A percentile compares a stretch with the other conserved stretches of the same genome.
Conservation (phyloP, 2,329 filamentous ascomycete genomes). For the Ceratocystis colombiana region DNA sequence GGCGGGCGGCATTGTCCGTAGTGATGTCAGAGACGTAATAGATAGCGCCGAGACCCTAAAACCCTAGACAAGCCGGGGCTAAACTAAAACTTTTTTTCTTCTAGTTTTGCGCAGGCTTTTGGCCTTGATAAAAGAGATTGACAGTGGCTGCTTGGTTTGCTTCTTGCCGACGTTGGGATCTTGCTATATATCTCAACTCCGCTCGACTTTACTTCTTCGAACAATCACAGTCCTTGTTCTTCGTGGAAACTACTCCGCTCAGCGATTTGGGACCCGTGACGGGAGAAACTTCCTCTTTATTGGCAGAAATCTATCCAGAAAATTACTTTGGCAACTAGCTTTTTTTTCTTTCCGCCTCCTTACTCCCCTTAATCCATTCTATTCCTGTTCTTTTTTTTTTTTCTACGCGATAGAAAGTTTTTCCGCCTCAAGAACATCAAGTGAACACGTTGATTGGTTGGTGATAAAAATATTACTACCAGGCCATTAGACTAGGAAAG, state of each 20-base stretch:
- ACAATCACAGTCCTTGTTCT: background rate
- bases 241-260: background rate
- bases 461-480: background rate
- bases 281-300: too few species aligned
- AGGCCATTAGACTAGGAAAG: background rate
- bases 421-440: background rate
- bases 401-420: background rate
- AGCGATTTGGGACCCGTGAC: background rate
- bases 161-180: background rate
- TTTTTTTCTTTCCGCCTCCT: background rate
- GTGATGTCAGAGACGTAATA: background rate
- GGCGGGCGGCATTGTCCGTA: background rate
- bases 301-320: too few species aligned
- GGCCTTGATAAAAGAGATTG: background rate
- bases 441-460: background rate
- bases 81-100: slow-evolving; percentile 1
- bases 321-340: background rate
- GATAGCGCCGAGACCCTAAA: slow-evolving; percentile 6
- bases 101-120: background rate
- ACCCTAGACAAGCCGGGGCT: background rate
- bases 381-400: background rate
- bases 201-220: too few species aligned
- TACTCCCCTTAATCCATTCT: background rate
- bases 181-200: too few species aligned
- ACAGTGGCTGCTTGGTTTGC: background rate